A percentile compares a stretch with the other conserved stretches of the same genome.
phyloP scores from a whole-genome alignment of 176 grass and related monocot genomes.

The Musa beccarii region DNA sequence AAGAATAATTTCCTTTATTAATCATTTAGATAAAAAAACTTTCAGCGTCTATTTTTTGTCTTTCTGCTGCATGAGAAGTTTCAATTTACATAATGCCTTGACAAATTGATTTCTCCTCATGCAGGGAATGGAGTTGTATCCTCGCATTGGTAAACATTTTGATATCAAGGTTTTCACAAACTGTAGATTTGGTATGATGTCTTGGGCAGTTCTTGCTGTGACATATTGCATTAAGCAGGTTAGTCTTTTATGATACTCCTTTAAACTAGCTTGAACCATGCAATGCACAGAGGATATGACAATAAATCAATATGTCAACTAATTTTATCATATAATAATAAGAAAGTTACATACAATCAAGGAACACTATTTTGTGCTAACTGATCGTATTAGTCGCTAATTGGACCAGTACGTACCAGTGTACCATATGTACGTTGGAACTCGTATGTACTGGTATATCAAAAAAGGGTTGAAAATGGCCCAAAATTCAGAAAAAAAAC shows the following conservation, averaged over 20 bases:
- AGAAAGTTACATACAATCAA: too few relatives aligned
- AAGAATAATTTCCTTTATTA: background rate
- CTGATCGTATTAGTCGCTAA: too few relatives aligned
- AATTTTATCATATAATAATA: too few relatives aligned
- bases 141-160: slow-evolving; percentile 88
- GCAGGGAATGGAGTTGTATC: slow-evolving; percentile 95
- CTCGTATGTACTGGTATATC: too few relatives aligned
- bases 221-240: slow-evolving; percentile 99
- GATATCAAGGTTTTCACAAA: slow-evolving; percentile 99
- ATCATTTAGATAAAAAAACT: background rate
- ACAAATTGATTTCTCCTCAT: slow-evolving; percentile 8
- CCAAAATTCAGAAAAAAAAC: too few relatives aligned
- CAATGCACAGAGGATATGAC: too few relatives aligned
- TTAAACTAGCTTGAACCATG: too few relatives aligned
- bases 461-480: too few relatives aligned
- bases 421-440: too few relatives aligned
- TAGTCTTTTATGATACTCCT: background rate
- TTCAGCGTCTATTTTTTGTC: background rate
- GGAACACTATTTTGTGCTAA: too few relatives aligned
- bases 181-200: slow-evolving; percentile 99
- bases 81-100: background rate
- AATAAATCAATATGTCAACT: too few relatives aligned
- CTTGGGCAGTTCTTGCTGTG: slow-evolving; percentile 97
- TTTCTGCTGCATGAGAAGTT: background rate
- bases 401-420: too few relatives aligned